A percentile compares a stretch with the other conserved stretches of the same genome.
Conservation (phyloP, 805 yeast species). For the Ogataea populi-albae region DNA sequence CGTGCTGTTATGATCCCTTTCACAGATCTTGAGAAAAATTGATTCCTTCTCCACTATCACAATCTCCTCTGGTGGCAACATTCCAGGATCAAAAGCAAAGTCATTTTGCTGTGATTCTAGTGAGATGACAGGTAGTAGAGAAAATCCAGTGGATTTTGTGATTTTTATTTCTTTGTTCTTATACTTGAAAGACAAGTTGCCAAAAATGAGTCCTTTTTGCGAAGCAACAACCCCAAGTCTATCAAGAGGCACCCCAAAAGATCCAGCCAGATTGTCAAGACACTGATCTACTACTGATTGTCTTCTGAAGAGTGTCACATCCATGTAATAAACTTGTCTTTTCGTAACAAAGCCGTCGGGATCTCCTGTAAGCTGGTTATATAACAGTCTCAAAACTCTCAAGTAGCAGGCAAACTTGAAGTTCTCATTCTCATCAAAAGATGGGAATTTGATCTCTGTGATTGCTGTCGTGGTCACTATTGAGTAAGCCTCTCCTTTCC, state of each 20-base stretch:
- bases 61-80: slow-evolving; percentile 29
- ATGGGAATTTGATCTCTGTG: slow-evolving; percentile 20
- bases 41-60: slow-evolving; percentile 54
- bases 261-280: slow-evolving; percentile 37
- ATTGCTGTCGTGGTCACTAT: slow-evolving; percentile 4
- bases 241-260: slow-evolving; percentile 38
- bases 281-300: slow-evolving; percentile 43
- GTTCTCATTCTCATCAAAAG: slow-evolving; percentile 14
- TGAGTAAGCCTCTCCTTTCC: slow-evolving; percentile 2
- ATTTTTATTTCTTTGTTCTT: slow-evolving; percentile 13
- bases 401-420: slow-evolving; percentile 23
- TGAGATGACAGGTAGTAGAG: slow-evolving; percentile 41
- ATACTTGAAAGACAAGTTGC: slow-evolving; percentile 29
- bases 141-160: slow-evolving; percentile 15
- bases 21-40: slow-evolving; percentile 37
- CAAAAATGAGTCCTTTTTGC: slow-evolving; percentile 55
- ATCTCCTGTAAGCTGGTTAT: slow-evolving; percentile 8
- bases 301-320: slow-evolving; percentile 46
- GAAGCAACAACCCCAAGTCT: slow-evolving; percentile 47
- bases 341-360: slow-evolving; percentile 35
- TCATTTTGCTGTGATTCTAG: slow-evolving; percentile 19
- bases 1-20: slow-evolving; percentile 4
- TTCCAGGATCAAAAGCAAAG: slow-evolving; percentile 7
- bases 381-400: slow-evolving; percentile 20
- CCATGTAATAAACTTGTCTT: slow-evolving; percentile 58